phyloP scores from a whole-genome alignment of 1,284 basidiomycete species.

The Trichosporon sp. region DNA sequence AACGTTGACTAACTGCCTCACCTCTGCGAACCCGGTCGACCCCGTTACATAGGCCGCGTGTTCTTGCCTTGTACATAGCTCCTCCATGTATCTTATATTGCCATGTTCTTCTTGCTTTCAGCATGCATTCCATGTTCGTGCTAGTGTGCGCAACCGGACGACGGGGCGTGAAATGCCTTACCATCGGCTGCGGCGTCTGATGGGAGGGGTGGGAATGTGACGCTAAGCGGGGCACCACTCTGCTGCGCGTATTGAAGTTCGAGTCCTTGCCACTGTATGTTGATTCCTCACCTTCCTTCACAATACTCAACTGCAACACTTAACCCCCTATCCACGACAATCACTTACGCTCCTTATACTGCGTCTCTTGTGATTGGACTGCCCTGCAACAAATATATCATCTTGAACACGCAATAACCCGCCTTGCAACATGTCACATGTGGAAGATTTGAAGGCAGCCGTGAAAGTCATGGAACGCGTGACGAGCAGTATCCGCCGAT shows the following conservation, averaged over 20 bases:
- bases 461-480: background rate
- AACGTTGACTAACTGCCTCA: conserved; percentile 16
- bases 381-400: background rate
- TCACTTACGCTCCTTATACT: background rate
- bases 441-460: background rate
- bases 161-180: too few relatives aligned
- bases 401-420: background rate
- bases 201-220: background rate
- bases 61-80: background rate
- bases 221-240: background rate
- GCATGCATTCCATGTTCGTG: background rate
- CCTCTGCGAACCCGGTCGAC: background rate
- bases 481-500: background rate
- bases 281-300: background rate
- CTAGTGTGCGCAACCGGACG: too few relatives aligned
- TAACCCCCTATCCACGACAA: background rate
- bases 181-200: background rate
- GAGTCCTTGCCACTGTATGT: background rate
- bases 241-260: background rate
- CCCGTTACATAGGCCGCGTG: background rate
- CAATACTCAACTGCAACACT: background rate
- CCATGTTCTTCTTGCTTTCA: background rate
- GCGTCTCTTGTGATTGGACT: background rate
- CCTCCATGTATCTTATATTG: conserved; percentile 2
- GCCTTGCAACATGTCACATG: background rate